Evolutionary conservation across 371 early-diverging fungal species (phyloP), one percentile per base, ranked within the genome.

Genomic region (Mucor plumbeus): DNA sequence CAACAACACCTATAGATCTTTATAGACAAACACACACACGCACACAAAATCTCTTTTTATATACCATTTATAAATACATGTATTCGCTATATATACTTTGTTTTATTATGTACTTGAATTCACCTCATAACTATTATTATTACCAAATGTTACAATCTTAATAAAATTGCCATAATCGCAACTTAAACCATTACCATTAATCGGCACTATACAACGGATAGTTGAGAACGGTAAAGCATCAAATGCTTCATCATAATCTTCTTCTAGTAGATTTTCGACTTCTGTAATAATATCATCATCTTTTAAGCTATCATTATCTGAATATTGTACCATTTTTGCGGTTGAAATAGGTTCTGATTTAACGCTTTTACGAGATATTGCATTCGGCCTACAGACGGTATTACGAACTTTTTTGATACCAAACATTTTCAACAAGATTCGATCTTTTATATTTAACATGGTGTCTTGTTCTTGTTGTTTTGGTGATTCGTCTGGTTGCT

Each of bases 121-220:
- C 14, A 5, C 10, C 5, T 36, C 15, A 5, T 15, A n/a, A 4
- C 14, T 6, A 40, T 11, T 14, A 34, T 48, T 56, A 55, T 73
- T 65, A 26, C 72, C 67, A 36, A 78, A 64, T 26, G 64, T 69
- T 10, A 81, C 59, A 1, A 78, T 33, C 56, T 82, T 82, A 36
- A 82, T 73, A 68, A 82, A 82, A 53, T 82, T 82, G 19, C 83
- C 83, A 65, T 67, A 82, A 56, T 82, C 83, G 41, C 80, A 82
- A 19, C 70, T 64, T 6, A 82, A 59, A 1, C 82, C 78, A 41
- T 68, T 62, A 0, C 75, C 82, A 61, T 70, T 64, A 38, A 72
- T 41, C 17, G 76, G 70, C 0, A 73, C 61, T 11, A 76, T 56
- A 53, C 71, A 67, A 21, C 72, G 73, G 5, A 82, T 58, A 14